A percentile compares a stretch with the other conserved stretches of the same genome.
Evolutionary conservation across 805 yeast genomes (phyloP).

Genomic region (Candida michaelii): DNA sequence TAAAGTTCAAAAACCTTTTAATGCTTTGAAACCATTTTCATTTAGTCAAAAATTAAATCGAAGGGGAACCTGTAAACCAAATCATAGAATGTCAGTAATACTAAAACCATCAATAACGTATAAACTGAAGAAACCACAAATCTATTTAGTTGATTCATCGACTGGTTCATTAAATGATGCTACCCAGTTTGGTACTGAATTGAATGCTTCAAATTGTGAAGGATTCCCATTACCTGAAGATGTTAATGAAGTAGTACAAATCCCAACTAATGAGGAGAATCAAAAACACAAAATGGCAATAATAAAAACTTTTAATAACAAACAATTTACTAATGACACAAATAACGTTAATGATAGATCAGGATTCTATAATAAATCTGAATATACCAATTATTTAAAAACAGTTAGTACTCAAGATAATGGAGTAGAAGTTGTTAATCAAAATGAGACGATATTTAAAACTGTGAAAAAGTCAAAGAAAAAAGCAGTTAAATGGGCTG

Average conservation of each 20-base stretch:
- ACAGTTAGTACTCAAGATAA: conserved; percentile 11
- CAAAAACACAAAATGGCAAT: conserved; percentile 32
- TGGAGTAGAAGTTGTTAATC: conserved; percentile 25
- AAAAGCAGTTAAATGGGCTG: conserved; percentile 29
- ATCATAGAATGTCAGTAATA: conserved; percentile 23
- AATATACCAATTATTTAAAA: conserved; percentile 24
- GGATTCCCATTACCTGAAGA: conserved; percentile 64
- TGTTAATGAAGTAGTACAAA: conserved; percentile 56
- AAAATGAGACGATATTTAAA: conserved; percentile 1
- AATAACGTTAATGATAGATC: conserved; percentile 7
- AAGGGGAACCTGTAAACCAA: conserved; percentile 46
- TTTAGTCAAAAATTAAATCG: not conserved
- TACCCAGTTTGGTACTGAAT: conserved; percentile 66
- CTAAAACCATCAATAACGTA: conserved; percentile 33
- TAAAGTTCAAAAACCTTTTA: conserved; percentile 6
- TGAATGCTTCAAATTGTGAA: conserved; percentile 60
- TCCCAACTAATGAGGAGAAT: conserved; percentile 48
- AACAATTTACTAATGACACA: conserved; percentile 3
- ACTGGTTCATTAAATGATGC: conserved; percentile 63
- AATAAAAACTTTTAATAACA: conserved; percentile 33
- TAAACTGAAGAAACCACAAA: conserved; percentile 22
- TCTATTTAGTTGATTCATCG: conserved; percentile 59
- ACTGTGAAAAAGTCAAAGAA: not conserved
- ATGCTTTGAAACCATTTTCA: conserved; percentile 4
- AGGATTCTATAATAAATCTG: conserved; percentile 33